Evolutionary conservation across 352 stramenopile genomes (phyloP), one percentile per base, ranked within the genome.

Genomic region (Globisporangium viniferum): DNA sequence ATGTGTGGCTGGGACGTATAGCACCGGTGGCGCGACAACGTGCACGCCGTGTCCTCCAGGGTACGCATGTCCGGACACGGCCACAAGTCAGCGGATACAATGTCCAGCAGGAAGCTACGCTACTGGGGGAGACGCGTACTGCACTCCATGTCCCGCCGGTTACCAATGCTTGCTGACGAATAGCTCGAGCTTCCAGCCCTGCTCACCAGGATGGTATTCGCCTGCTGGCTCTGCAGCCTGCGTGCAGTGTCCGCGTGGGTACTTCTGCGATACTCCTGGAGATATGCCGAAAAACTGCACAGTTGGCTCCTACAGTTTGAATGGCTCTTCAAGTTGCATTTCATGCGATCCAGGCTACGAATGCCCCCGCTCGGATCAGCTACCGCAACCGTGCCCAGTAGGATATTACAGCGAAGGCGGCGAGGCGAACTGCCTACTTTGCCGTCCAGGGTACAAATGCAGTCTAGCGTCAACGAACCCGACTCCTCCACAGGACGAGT

Each of bases 391-490:
- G 24, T 98, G 91, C 64, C 85, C 90, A 0, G 87, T 97, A 10
- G 92, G 92, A 0, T 95, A 92, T 22, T 97, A 95, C 66, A 97
- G 90, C 56, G 78, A 86, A 80, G 88, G 88, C 41, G 75, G 75
- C 1, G 78, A 84, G 4, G 73, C 84, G 18, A 94, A 90, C 55
- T 95, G 88, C 49, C 73, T 75, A 1, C 69, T 74, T 1, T 95
- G 88, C 39, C 70, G 72, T 36, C 86, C 86, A 22, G 88, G 88
- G 20, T 95, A 93, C 74, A 92, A 89, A 62, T 95, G 88, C 63
- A 76, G 82, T 4, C 77, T 92, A 33, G 93, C 88, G 10, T 94
- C 91, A 1, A 92, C 76, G 29, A 84, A 67, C 22, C 81, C 93
- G 35, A 95, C 90, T n/a, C 91, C 92, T 36, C 76, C 75, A 14